phyloP scores from a whole-genome alignment of 2,329 filamentous ascomycete species.

The Pochonia chlamydosporia region DNA sequence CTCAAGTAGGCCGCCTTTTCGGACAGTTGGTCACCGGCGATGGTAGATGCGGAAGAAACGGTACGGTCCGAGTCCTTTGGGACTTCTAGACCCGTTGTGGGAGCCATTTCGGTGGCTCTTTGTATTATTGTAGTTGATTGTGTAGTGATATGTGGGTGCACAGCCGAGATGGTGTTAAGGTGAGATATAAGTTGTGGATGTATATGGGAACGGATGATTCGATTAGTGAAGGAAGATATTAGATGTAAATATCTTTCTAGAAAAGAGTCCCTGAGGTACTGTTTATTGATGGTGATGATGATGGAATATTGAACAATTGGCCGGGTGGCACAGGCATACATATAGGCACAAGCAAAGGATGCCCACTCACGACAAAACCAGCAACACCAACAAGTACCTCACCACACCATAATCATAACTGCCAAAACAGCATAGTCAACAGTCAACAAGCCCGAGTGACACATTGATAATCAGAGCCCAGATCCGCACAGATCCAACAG shows the following conservation, averaged over 20 bases:
- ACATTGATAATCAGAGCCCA: background rate
- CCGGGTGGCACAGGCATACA: background rate
- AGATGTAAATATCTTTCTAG: too few species aligned
- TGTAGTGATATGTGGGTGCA: background rate
- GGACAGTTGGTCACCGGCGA: slow-evolving; percentile 20
- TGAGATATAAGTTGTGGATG: too few species aligned
- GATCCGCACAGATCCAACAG: background rate
- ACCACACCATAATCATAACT: too few species aligned
- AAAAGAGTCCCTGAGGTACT: background rate
- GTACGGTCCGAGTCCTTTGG: slow-evolving; percentile 16
- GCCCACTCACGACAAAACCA: background rate
- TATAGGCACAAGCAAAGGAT: background rate
- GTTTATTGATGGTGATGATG: background rate
- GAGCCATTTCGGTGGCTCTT: background rate
- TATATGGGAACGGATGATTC: too few species aligned
- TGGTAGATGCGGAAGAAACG: slow-evolving; percentile 22
- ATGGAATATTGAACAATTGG: background rate
- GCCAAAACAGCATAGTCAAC: too few species aligned
- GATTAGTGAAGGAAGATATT: background rate
- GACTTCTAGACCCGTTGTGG: slow-evolving; percentile 14
- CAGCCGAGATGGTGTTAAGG: background rate
- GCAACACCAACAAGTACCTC: too few species aligned
- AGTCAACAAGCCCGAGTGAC: too few species aligned
- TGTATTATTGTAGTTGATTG: slow-evolving; percentile 21
- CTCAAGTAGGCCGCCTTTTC: slow-evolving; percentile 20